phyloP scores from a whole-genome alignment of 108 stramenopile genomes.

The Schizochytrium sp. region DNA sequence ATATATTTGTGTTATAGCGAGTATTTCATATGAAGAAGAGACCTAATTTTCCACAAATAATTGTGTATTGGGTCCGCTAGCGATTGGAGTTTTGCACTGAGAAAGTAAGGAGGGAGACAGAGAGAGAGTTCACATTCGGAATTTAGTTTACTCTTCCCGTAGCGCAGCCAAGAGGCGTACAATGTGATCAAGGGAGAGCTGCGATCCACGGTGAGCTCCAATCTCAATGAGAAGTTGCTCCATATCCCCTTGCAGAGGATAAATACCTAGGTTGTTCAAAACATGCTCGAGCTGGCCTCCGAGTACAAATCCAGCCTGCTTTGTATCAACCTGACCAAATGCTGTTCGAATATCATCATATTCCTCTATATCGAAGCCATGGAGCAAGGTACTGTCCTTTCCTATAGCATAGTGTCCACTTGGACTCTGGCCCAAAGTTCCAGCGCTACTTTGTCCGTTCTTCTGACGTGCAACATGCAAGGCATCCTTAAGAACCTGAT shows the following conservation, averaged over 20 bases:
- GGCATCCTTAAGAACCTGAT: not conserved
- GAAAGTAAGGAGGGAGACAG: too few relatives aligned
- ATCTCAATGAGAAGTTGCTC: constrained; percentile 54
- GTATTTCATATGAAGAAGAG: too few relatives aligned
- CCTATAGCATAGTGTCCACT: not conserved
- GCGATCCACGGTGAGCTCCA: not conserved
- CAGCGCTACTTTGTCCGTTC: not conserved
- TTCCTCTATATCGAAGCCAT: constrained; percentile 21
- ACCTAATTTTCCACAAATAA: too few relatives aligned
- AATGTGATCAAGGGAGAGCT: not conserved
- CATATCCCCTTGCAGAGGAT: constrained; percentile 26
- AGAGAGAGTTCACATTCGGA: too few relatives aligned
- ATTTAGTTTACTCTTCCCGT: not conserved
- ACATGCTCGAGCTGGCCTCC: constrained; percentile 2
- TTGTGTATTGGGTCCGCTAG: too few relatives aligned
- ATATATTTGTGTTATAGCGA: too few relatives aligned
- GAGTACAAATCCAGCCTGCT: not conserved
- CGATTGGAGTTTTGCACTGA: too few relatives aligned
- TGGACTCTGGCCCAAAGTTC: not conserved
- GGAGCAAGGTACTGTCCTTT: not conserved
- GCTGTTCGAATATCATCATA: constrained; percentile 27
- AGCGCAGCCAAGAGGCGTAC: constrained; percentile 33
- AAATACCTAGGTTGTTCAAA: constrained; percentile 19
- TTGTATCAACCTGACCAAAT: not conserved
- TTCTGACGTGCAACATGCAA: not conserved